Evolutionary conservation across 768 basidiomycete genomes (phyloP).

Genomic region (Phanerochaete carnosa): DNA sequence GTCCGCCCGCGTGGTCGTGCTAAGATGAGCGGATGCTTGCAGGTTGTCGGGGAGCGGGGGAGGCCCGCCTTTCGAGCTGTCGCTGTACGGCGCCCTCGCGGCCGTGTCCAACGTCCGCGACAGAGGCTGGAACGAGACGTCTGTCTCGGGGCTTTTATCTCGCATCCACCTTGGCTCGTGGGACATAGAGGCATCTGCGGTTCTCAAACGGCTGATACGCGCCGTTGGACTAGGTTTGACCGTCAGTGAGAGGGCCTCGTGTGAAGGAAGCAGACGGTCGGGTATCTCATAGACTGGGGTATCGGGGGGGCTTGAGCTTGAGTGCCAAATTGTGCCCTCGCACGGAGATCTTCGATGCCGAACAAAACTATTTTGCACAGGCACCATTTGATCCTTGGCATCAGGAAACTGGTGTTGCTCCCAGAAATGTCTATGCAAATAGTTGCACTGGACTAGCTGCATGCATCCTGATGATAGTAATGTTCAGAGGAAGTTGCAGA

Average conservation of each 20-base stretch:
- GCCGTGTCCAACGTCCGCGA: neutral
- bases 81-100: neutral
- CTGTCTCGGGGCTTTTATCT: neutral
- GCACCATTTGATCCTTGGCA: neutral
- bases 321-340: neutral
- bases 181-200: neutral
- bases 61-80: neutral
- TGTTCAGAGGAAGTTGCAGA: neutral
- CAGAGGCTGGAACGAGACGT: neutral
- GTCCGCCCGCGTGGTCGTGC: neutral
- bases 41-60: neutral
- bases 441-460: neutral
- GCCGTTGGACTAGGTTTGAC: neutral
- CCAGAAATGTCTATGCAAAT: neutral
- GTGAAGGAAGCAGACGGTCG: neutral
- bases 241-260: neutral
- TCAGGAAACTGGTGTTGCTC: neutral
- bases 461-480: neutral
- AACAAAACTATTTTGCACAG: neutral
- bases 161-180: neutral
- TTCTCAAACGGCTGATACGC: neutral
- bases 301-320: neutral
- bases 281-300: neutral
- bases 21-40: neutral
- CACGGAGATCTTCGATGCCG: neutral